phyloP scores from a whole-genome alignment of 2,329 filamentous ascomycete species.

The Aspergillus sp. region DNA sequence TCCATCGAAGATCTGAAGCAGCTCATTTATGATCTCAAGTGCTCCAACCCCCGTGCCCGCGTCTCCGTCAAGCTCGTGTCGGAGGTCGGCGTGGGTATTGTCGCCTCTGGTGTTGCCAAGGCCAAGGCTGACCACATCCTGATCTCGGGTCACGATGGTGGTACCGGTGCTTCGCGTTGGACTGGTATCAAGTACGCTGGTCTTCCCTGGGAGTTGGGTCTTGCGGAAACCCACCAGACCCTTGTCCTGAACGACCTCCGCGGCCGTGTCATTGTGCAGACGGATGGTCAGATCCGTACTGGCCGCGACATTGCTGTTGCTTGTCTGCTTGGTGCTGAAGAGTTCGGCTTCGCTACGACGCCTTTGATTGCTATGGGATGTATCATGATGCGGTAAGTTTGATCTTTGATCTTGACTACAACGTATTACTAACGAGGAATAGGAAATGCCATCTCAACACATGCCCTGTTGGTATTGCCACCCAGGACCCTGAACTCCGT shows the following conservation, averaged over 20 bases:
- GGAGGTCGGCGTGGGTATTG: constrained; percentile 95
- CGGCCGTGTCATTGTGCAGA: constrained; percentile 93
- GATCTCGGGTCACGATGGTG: constrained; percentile 95
- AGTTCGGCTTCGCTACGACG: constrained; percentile 94
- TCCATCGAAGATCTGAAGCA: constrained; percentile 98
- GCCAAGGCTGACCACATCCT: constrained; percentile 96
- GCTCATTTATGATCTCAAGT: constrained; percentile 96
- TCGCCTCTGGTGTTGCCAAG: constrained; percentile 95
- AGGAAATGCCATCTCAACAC: constrained; percentile 58
- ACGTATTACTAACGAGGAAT: background rate
- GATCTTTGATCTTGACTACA: too few species aligned
- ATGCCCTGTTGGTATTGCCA: constrained; percentile 90
- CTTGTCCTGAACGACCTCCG: constrained; percentile 92
- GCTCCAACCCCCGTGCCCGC: constrained; percentile 85
- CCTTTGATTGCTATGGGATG: constrained; percentile 96
- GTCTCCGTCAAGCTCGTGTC: constrained; percentile 97
- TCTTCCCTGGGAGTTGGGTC: constrained; percentile 93
- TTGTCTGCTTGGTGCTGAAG: constrained; percentile 92
- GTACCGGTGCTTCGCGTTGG: constrained; percentile 94
- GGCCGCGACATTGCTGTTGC: constrained; percentile 92
- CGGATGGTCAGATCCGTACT: constrained; percentile 89
- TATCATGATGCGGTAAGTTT: constrained; percentile 71
- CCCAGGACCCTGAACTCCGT: constrained; percentile 88
- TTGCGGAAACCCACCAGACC: constrained; percentile 95
- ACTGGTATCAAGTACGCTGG: constrained; percentile 98